Conservation (phyloP, 1,284 basidiomycete species). For the Leccinum griseonigrum region DNA sequence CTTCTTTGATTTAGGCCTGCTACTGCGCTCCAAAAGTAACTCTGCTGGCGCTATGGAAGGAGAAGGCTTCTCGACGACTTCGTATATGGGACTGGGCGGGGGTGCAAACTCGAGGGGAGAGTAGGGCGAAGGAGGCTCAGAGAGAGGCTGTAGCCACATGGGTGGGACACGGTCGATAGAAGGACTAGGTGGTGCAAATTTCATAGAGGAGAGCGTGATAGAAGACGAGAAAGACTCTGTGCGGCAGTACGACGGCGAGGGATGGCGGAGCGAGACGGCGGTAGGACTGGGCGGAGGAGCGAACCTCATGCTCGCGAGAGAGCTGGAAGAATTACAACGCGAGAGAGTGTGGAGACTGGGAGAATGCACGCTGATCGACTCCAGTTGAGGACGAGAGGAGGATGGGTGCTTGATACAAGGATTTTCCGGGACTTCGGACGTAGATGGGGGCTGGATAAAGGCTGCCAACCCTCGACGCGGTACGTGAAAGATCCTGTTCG, state of each 20-base stretch:
- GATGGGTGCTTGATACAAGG: slow-evolving; percentile 8
- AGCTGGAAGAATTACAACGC: slow-evolving; percentile 18
- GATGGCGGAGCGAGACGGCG: neutral
- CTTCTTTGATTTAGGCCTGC: slow-evolving; percentile 16
- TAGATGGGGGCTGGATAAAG: slow-evolving; percentile 29
- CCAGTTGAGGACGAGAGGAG: slow-evolving; percentile 12
- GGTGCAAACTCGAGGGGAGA: slow-evolving; percentile 33
- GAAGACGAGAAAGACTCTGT: slow-evolving; percentile 16
- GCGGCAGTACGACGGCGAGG: slow-evolving; percentile 8
- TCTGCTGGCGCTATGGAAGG: slow-evolving; percentile 37
- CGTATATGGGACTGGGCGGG: slow-evolving; percentile 22
- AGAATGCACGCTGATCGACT: slow-evolving; percentile 22
- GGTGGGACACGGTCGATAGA: slow-evolving; percentile 4
- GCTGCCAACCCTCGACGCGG: too few relatives aligned
- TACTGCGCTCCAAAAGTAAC: slow-evolving; percentile 28
- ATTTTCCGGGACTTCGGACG: slow-evolving; percentile 26
- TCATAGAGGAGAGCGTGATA: slow-evolving; percentile 25
- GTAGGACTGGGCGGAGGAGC: slow-evolving; percentile 33
- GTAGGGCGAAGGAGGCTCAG: slow-evolving; percentile 26
- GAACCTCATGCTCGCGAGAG: slow-evolving; percentile 31
- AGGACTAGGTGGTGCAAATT: slow-evolving; percentile 31
- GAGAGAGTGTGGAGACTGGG: slow-evolving; percentile 19
- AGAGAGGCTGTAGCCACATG: slow-evolving; percentile 14
- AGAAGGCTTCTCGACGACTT: slow-evolving; percentile 36
- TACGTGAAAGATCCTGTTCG: too few relatives aligned